These are phyloP conservation scores for Xylaria digitata DNA, from an alignment of 2,329 filamentous ascomycete species.

Conservation along the genomic window DNA sequence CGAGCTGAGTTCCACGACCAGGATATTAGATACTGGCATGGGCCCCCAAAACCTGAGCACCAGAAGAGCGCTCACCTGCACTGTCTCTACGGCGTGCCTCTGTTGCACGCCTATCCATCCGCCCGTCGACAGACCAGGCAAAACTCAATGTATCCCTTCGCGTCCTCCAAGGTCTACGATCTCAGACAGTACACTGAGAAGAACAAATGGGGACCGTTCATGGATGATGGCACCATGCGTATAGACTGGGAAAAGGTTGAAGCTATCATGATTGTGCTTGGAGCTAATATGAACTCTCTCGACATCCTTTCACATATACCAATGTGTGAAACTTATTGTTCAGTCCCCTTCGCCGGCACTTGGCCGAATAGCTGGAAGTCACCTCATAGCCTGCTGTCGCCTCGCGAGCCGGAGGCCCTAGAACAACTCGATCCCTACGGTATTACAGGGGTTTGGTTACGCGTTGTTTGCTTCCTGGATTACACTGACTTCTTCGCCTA, in stretches of 20 bases:
- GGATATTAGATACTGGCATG: slow-evolving; percentile 31
- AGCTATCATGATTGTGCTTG: slow-evolving; percentile 76
- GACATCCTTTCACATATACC: slow-evolving; percentile 55
- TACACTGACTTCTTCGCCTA: slow-evolving; percentile 78
- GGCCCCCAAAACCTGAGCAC: slow-evolving; percentile 57
- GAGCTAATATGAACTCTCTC: slow-evolving; percentile 68
- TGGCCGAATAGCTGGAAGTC: slow-evolving; percentile 63
- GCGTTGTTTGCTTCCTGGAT: slow-evolving; percentile 69
- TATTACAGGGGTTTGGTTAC: slow-evolving; percentile 76
- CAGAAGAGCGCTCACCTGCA: slow-evolving; percentile 79
- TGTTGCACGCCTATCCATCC: slow-evolving; percentile 52
- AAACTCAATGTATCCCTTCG: slow-evolving; percentile 65
- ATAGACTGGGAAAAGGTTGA: slow-evolving; percentile 87
- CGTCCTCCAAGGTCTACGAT: slow-evolving; percentile 78
- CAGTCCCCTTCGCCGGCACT: slow-evolving; percentile 65
- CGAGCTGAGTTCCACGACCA: slow-evolving; percentile 51
- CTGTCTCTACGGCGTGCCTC: slow-evolving; percentile 73
- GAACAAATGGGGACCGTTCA: slow-evolving; percentile 78
- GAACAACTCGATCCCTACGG: slow-evolving; percentile 75
- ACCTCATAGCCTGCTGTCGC: slow-evolving; percentile 44
- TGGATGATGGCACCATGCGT: slow-evolving; percentile 67
- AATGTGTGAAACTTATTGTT: slow-evolving; percentile 65
- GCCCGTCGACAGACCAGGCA: slow-evolving; percentile 51
- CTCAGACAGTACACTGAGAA: slow-evolving; percentile 72
- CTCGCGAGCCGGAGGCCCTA: slow-evolving; percentile 52